Evolutionary conservation across 176 grass and related monocot species (phyloP).

Genomic region (Neostapfia colusana): DNA sequence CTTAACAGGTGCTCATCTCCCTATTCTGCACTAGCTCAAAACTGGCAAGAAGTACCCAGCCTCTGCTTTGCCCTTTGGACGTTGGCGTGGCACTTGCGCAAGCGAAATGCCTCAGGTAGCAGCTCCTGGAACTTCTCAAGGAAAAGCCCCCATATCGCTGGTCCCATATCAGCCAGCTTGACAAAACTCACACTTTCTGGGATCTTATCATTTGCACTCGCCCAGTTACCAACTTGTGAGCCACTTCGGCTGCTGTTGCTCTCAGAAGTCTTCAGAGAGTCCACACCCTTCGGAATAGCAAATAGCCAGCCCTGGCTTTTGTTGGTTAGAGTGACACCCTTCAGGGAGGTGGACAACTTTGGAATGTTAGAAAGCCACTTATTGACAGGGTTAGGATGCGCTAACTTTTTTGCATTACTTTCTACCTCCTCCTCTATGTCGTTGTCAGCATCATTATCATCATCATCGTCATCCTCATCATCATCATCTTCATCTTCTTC

Average conservation of each 20-base stretch:
- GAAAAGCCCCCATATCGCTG: slow-evolving; percentile 61
- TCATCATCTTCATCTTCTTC: slow-evolving; percentile 54
- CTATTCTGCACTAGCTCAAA: too few species aligned
- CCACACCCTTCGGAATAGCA: slow-evolving; percentile 32
- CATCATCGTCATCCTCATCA: neutral
- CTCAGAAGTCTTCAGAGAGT: slow-evolving; percentile 29
- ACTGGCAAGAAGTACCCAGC: slow-evolving; percentile 90
- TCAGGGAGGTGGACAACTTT: slow-evolving; percentile 73
- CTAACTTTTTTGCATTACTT: slow-evolving; percentile 48
- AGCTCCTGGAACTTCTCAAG: slow-evolving; percentile 90
- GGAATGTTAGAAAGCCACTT: slow-evolving; percentile 57
- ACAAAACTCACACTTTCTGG: slow-evolving; percentile 65
- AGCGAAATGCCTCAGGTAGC: slow-evolving; percentile 50
- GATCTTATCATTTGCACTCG: slow-evolving; percentile 67
- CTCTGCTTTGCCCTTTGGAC: slow-evolving; percentile 65
- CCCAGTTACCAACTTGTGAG: slow-evolving; percentile 50
- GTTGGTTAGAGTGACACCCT: slow-evolving; percentile 47
- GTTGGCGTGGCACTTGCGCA: slow-evolving; percentile 30
- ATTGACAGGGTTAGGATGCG: slow-evolving; percentile 35
- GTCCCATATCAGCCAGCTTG: slow-evolving; percentile 65
- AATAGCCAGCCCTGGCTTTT: slow-evolving; percentile 51
- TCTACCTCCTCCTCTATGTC: slow-evolving; percentile 51
- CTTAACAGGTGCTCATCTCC: slow-evolving; percentile 37
- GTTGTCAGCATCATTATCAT: slow-evolving; percentile 39
- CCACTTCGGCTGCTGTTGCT: slow-evolving; percentile 29